A percentile compares a stretch with the other conserved stretches of the same genome.
Evolutionary conservation across 2,329 filamentous ascomycete genomes (phyloP).

Genomic region (Neoarthrinium moseri): DNA sequence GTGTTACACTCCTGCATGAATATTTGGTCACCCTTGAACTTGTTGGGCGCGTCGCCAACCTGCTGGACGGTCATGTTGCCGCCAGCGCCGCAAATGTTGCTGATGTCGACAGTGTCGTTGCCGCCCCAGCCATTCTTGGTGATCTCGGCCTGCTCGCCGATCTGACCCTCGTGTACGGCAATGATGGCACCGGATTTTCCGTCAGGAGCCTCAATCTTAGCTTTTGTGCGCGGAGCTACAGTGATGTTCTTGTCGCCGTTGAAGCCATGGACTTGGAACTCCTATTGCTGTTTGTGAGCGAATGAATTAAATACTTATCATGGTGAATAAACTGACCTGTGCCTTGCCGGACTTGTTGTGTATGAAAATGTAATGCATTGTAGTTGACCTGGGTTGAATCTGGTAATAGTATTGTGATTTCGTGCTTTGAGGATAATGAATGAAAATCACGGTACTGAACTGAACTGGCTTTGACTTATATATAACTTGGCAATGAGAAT

Average conservation of each 20-base stretch:
- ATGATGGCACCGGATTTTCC: slow-evolving; percentile 36
- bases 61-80: slow-evolving; percentile 38
- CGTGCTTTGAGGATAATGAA: too few relatives aligned
- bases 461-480: too few relatives aligned
- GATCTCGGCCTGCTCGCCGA: slow-evolving; percentile 38
- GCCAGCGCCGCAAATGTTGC: slow-evolving; percentile 35
- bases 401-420: too few relatives aligned
- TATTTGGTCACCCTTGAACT: slow-evolving; percentile 34
- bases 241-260: slow-evolving; percentile 32
- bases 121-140: slow-evolving; percentile 32
- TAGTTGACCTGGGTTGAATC: too few relatives aligned
- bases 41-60: slow-evolving; percentile 28
- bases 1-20: slow-evolving; percentile 37
- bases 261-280: slow-evolving; percentile 37
- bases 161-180: slow-evolving; percentile 34
- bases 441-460: too few relatives aligned
- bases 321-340: too few relatives aligned
- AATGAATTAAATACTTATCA: too few relatives aligned
- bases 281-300: too few relatives aligned
- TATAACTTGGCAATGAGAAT: too few relatives aligned
- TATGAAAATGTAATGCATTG: slow-evolving; percentile 29
- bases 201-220: slow-evolving; percentile 28
- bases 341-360: slow-evolving; percentile 32
- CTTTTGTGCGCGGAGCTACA: slow-evolving; percentile 24
- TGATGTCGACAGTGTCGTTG: slow-evolving; percentile 29